Evolutionary conservation across 225 moss, liverwort and hornwort species (phyloP).

Genomic region (Bryoerythrophyllum caledonicum): DNA sequence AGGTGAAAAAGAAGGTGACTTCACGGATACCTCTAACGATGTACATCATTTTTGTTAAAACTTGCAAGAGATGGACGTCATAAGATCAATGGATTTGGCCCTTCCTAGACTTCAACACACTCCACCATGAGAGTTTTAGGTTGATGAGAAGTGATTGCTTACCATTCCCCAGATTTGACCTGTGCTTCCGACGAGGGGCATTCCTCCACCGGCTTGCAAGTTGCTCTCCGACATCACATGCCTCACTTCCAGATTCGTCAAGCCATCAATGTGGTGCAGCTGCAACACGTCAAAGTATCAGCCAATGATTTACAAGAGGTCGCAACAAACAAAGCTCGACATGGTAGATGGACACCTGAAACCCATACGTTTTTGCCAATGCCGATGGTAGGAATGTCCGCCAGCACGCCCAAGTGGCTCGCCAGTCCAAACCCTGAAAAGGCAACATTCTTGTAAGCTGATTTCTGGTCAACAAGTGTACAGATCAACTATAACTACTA

Average conservation of each 20-base stretch:
- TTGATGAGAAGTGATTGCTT: slow-evolving; percentile 17
- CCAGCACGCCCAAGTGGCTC: slow-evolving; percentile 94
- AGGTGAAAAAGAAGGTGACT: no score
- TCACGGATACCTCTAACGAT: no score
- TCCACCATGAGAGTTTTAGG: background rate
- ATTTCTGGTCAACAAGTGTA: background rate
- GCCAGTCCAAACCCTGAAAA: slow-evolving; percentile 86
- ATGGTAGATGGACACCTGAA: background rate
- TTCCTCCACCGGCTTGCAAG: slow-evolving; percentile 62
- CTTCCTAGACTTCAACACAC: no score
- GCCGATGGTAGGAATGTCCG: slow-evolving; percentile 90
- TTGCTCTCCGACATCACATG: slow-evolving; percentile 62
- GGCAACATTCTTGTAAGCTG: no score
- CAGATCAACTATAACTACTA: background rate
- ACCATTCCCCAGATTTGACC: slow-evolving; percentile 95
- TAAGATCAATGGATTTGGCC: no score
- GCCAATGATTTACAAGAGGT: background rate
- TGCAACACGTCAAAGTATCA: slow-evolving; percentile 34
- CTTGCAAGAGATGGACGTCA: no score
- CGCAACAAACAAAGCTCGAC: background rate
- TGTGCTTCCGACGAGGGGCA: slow-evolving; percentile 83
- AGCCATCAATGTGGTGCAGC: slow-evolving; percentile 92
- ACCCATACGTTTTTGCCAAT: slow-evolving; percentile 76
- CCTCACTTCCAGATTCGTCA: slow-evolving; percentile 78
- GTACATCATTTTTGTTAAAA: no score